These are phyloP conservation scores for Aureobasidium uvarum DNA, from an alignment of 2,329 filamentous ascomycete genomes.

Conservation along the genomic window DNA sequence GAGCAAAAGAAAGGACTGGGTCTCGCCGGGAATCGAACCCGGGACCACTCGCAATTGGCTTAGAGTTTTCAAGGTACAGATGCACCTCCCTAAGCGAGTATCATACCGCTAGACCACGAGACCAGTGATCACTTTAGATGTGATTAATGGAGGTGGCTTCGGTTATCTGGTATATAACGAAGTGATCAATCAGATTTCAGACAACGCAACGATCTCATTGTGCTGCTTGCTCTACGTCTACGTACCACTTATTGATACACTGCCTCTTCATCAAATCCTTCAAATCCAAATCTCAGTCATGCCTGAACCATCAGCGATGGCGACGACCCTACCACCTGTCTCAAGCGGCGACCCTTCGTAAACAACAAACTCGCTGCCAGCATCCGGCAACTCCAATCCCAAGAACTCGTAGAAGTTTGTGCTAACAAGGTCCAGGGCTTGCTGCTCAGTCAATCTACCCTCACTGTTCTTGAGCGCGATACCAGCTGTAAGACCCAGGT, in stretches of 20 bases:
- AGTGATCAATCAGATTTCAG: not conserved
- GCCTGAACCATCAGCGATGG: slow-evolving; percentile 49
- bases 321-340: slow-evolving; percentile 57
- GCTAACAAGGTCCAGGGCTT: slow-evolving; percentile 58
- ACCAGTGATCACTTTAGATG: slow-evolving; percentile 4
- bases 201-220: no score
- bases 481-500: slow-evolving; percentile 60
- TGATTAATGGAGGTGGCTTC: not conserved
- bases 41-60: slow-evolving; percentile 27
- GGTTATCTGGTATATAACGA: not conserved
- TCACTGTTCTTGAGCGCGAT: slow-evolving; percentile 58
- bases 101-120: slow-evolving; percentile 29
- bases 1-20: not conserved
- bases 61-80: slow-evolving; percentile 6
- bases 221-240: no score
- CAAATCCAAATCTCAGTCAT: slow-evolving; percentile 33
- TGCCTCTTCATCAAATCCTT: not conserved
- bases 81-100: slow-evolving; percentile 27
- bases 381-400: slow-evolving; percentile 43
- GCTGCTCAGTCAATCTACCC: slow-evolving; percentile 54
- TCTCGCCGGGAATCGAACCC: slow-evolving; percentile 27
- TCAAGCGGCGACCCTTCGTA: slow-evolving; percentile 63
- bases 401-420: slow-evolving; percentile 59
- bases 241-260: no score
- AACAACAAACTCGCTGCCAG: slow-evolving; percentile 56